Percentiles rank a stretch among this genome's conserved stretches.
phyloP scores from a whole-genome alignment of 495 filamentous ascomycete species.

The Penicillium bovifimosum region DNA sequence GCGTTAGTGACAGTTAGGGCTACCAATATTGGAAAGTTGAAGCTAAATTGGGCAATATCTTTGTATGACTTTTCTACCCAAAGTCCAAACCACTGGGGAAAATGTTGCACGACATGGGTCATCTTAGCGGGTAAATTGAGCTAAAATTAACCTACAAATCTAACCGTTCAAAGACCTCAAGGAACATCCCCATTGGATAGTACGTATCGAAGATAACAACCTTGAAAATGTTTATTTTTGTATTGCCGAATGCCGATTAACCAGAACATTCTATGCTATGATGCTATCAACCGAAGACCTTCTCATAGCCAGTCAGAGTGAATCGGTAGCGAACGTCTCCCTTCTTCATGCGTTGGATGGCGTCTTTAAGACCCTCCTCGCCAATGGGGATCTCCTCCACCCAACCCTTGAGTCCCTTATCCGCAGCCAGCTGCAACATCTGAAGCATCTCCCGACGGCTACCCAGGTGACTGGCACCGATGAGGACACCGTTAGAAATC shows the following conservation, averaged over 20 bases:
- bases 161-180: background rate
- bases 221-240: no score
- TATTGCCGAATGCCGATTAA: no score
- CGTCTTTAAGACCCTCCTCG: constrained; percentile 61
- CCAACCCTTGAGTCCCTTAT: constrained; percentile 77
- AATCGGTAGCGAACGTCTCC: constrained; percentile 68
- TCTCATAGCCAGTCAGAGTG: constrained; percentile 59
- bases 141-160: no score
- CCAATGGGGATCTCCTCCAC: constrained; percentile 72
- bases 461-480: constrained; percentile 78
- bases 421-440: constrained; percentile 78
- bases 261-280: background rate
- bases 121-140: background rate
- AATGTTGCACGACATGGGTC: background rate
- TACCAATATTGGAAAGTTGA: background rate
- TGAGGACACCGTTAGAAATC: constrained; percentile 68
- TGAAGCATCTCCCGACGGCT: constrained; percentile 71
- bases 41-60: background rate
- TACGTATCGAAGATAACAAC: no score
- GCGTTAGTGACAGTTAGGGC: no score
- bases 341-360: constrained; percentile 61
- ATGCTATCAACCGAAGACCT: constrained; percentile 45
- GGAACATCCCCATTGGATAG: background rate
- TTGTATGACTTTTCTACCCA: background rate
- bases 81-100: background rate